Evolutionary conservation across 2,329 filamentous ascomycete genomes (phyloP), one percentile per base, ranked within the genome.

Genomic region (Aaosphaeria arxii): DNA sequence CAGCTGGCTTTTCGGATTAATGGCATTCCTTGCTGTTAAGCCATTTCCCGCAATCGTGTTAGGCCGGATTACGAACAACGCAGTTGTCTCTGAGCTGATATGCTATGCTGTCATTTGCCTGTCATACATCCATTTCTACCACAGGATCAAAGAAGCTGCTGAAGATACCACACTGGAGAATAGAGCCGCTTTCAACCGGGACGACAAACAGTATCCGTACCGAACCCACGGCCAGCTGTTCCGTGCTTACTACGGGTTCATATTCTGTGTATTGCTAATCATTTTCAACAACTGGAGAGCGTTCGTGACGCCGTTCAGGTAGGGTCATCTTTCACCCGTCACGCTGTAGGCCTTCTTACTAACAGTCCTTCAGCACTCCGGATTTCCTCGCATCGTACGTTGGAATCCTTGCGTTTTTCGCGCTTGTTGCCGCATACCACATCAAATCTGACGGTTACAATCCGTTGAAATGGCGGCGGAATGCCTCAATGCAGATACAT

Each of bases 11-110:
- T 61, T 73, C 45, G 71, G 65, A 0, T 63, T 71, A 11, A 54
- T 74, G 4, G 64, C 67, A 1, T 73, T 72, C 46, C 57, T 72
- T 7, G 64, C 68, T 4, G 56, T 63, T 29, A 67, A 69, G 35
- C 51, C 51, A 1, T 58, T 59, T 30, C 57, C 60, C 6, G 45
- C 52, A 7, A 42, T 58, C 28, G 58, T 63, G 6, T 54, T 72
- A 5, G 68, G 67, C 38, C 57, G 67, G 9, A 66, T 73, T 44
- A 67, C 65, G 5, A 63, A 59, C 36, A 65, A 66, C 45, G 60
- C 62, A 11, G 66, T 67, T 0, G 67, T 71, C 3, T 72, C 66
- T 3, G 66, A 69, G 44, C 48, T 72, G 4, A 70, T 72, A 32
- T 63, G 64, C 28, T 72, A 72, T 44, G 54, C 57, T 2, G 58